Percentiles rank a stretch among this genome's conserved stretches.
These are phyloP conservation scores for Microsporum ferrugineum DNA, from an alignment of 2,329 filamentous ascomycete species.

Conservation along the genomic window DNA sequence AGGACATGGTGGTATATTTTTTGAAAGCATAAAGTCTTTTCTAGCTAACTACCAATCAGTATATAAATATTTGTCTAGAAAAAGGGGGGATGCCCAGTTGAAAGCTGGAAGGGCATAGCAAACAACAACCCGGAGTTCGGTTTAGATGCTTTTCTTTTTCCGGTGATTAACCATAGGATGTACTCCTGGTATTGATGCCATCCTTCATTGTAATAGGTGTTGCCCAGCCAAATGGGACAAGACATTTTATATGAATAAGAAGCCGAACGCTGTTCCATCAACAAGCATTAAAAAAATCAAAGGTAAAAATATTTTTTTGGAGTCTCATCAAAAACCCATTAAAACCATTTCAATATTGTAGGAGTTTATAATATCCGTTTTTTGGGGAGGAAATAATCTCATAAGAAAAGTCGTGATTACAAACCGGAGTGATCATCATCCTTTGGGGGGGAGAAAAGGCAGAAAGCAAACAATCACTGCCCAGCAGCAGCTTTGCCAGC, in stretches of 20 bases:
- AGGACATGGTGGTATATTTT: background rate
- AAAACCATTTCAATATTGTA: constrained; percentile 1
- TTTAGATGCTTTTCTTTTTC: background rate
- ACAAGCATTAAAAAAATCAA: background rate
- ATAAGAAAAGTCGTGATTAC: background rate
- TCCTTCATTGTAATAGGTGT: background rate
- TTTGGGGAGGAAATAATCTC: background rate
- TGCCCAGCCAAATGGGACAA: background rate
- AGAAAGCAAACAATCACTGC: background rate
- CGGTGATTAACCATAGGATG: background rate
- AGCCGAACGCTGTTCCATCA: constrained; percentile 1
- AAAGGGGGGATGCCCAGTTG: background rate
- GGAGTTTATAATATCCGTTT: background rate
- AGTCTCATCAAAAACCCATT: background rate
- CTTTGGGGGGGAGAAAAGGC: background rate
- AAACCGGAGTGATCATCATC: background rate
- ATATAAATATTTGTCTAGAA: background rate
- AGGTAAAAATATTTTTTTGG: background rate
- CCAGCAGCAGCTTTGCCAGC: constrained; percentile 24
- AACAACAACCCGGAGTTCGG: background rate
- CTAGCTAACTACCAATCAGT: background rate
- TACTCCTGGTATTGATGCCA: background rate
- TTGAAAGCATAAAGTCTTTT: background rate
- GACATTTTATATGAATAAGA: background rate
- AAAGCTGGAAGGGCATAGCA: background rate